Evolutionary conservation across 2,329 filamentous ascomycete genomes (phyloP), one percentile per base, ranked within the genome.

Genomic region (Grosmannia serpens): DNA sequence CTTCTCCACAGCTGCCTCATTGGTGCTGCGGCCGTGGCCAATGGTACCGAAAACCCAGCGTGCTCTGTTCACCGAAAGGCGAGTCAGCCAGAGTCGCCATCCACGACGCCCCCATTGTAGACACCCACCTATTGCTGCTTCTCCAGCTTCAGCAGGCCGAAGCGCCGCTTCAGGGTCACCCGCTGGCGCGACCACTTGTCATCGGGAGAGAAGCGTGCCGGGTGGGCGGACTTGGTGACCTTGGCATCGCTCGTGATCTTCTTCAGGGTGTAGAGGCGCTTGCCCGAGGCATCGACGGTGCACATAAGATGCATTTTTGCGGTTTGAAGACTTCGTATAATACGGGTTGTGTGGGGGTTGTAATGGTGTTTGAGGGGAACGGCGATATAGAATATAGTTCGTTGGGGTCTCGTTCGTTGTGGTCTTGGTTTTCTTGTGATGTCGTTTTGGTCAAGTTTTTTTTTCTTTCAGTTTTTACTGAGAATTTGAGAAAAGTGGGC

Each of bases 141-240:
- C 44, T 58, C 58, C 20, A 62, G 57, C 71, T 96, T 77, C 62
- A 97, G 83, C 63, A 96, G 80, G 54, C 87, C 87, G 70, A 95
- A 97, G 69, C 94, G 83, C 78, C 89, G 91, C 86, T 96, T 96
- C 68, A 97, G 81, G 24, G 91, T 95, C 55, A 97, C 91, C 67
- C 94, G 85, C 77, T 97, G 92, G 70, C 90, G 88, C 69, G 91
- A 96, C 82, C 95, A 97, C 81, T 96, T 96, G 81, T 99, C 94
- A 76, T 99, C 94, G 63, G 94, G 94, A 53, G 90, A 96, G 80
- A 97, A 99, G 66, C 94, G 83, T 50, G 94, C 94, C 53, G 94
- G 92, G 77, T 97, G 92, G 59, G 94, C 94, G 57, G 88, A 94
- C 81, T 95, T 96, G 73, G 92, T 95, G 69, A 96, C 89, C 70